phyloP scores from a whole-genome alignment of 2,329 filamentous ascomycete species.

The Colletotrichum siamense region DNA sequence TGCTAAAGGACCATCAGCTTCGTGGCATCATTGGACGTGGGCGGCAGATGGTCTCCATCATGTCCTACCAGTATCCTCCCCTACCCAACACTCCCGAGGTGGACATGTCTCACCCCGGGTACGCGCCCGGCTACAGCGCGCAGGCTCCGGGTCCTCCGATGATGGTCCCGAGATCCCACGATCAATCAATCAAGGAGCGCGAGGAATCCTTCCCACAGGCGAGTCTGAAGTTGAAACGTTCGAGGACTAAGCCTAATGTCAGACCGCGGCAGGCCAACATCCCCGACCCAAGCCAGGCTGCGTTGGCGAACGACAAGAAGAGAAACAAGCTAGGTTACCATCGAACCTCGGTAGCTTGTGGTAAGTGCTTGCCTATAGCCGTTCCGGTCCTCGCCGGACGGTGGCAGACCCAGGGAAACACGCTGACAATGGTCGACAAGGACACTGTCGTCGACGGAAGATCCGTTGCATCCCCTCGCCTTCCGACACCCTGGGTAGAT shows the following conservation, averaged over 20 bases:
- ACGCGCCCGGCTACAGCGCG: slow-evolving; percentile 35
- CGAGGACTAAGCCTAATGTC: slow-evolving; percentile 55
- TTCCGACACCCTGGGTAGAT: slow-evolving; percentile 76
- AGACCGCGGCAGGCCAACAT: slow-evolving; percentile 44
- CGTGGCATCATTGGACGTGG: slow-evolving; percentile 29
- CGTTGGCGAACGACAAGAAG: slow-evolving; percentile 55
- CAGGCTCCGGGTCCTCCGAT: slow-evolving; percentile 28
- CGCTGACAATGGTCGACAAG: slow-evolving; percentile 51
- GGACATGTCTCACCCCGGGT: slow-evolving; percentile 45
- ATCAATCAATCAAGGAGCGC: slow-evolving; percentile 35
- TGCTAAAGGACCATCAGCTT: slow-evolving; percentile 34
- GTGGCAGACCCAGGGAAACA: neutral
- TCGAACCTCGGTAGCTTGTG: slow-evolving; percentile 91
- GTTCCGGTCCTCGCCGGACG: neutral
- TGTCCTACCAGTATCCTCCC: slow-evolving; percentile 57
- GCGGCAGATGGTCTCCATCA: slow-evolving; percentile 45
- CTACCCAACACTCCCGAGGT: slow-evolving; percentile 46
- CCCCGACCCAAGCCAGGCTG: slow-evolving; percentile 37
- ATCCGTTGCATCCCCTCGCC: slow-evolving; percentile 85
- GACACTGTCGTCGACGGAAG: slow-evolving; percentile 90
- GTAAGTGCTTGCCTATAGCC: slow-evolving; percentile 62
- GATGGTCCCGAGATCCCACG: slow-evolving; percentile 3
- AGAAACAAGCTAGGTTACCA: slow-evolving; percentile 96
- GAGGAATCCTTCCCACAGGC: slow-evolving; percentile 42
- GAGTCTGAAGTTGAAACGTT: slow-evolving; percentile 49